phyloP scores from a whole-genome alignment of 2,329 filamentous ascomycete species.

The Talaromyces sp. region DNA sequence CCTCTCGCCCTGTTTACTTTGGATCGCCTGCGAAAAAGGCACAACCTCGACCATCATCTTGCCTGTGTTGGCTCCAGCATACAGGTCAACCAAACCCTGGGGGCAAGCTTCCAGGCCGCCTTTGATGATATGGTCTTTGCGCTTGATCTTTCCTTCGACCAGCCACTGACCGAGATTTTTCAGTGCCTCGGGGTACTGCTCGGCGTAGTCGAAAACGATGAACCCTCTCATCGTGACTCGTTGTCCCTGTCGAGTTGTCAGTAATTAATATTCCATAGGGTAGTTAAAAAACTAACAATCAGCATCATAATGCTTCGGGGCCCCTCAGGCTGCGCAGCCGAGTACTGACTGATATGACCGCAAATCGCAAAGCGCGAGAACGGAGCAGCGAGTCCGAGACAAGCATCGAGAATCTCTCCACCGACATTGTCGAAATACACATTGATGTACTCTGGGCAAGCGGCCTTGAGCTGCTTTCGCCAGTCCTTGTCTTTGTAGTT shows the following conservation, averaged over 20 bases:
- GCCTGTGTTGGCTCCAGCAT: conserved; percentile 65
- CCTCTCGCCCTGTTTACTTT: neutral
- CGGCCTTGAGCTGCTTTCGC: conserved; percentile 53
- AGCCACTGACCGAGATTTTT: conserved; percentile 62
- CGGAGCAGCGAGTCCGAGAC: conserved; percentile 57
- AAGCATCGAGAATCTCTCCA: conserved; percentile 64
- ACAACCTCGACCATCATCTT: conserved; percentile 49
- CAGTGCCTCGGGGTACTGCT: conserved; percentile 54
- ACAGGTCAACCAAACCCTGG: conserved; percentile 58
- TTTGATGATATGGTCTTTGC: conserved; percentile 64
- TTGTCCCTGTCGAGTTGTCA: conserved; percentile 22
- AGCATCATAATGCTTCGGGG: conserved; percentile 45
- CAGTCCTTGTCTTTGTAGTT: conserved; percentile 66
- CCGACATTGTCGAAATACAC: conserved; percentile 73
- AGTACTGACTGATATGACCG: conserved; percentile 66
- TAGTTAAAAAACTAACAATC: conserved; percentile 25
- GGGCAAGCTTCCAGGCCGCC: conserved; percentile 64
- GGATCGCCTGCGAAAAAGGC: conserved; percentile 25
- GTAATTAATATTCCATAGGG: neutral
- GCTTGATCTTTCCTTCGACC: conserved; percentile 65
- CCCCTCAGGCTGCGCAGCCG: conserved; percentile 51
- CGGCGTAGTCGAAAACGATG: conserved; percentile 63
- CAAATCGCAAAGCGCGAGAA: conserved; percentile 66
- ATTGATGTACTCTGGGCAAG: conserved; percentile 57
- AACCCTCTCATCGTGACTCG: conserved; percentile 60